phyloP scores from a whole-genome alignment of 805 yeast genomes.

The Gaillardinia entomophila region DNA sequence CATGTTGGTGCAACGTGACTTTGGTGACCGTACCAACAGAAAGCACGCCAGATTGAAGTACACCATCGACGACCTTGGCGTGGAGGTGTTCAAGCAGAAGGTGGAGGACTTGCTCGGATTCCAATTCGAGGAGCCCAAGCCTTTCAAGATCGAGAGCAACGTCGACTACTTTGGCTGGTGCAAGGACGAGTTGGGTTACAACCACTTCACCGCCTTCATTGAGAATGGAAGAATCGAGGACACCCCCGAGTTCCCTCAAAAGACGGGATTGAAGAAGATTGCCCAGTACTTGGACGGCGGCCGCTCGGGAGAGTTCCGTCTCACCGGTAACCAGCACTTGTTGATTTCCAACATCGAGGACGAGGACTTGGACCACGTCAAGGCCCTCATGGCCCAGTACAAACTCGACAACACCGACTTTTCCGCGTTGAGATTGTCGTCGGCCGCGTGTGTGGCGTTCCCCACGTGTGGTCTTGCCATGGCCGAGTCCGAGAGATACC shows the following conservation, averaged over 20 bases:
- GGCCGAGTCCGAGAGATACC: slow-evolving; percentile 95
- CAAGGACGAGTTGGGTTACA: slow-evolving; percentile 73
- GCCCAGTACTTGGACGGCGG: slow-evolving; percentile 62
- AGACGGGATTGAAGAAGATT: slow-evolving; percentile 74
- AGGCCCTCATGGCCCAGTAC: slow-evolving; percentile 60
- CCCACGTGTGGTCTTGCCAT: slow-evolving; percentile 98
- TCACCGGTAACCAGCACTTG: slow-evolving; percentile 95
- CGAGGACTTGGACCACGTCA: slow-evolving; percentile 56
- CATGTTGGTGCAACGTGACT: slow-evolving; percentile 90
- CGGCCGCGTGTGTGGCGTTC: slow-evolving; percentile 96
- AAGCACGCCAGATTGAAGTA: slow-evolving; percentile 97
- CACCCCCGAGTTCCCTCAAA: slow-evolving; percentile 84
- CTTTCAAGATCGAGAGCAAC: slow-evolving; percentile 78
- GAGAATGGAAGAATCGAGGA: slow-evolving; percentile 97
- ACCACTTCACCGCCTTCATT: slow-evolving; percentile 90
- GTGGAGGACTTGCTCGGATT: slow-evolving; percentile 82
- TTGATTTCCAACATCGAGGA: slow-evolving; percentile 69
- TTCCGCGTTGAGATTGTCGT: slow-evolving; percentile 80
- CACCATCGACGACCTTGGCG: slow-evolving; percentile 92
- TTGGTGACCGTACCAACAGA: slow-evolving; percentile 93
- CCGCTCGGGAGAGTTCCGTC: slow-evolving; percentile 76
- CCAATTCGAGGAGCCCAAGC: slow-evolving; percentile 62
- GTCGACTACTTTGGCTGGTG: slow-evolving; percentile 93
- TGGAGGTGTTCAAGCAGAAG: slow-evolving; percentile 69
- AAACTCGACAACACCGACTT: slow-evolving; percentile 79